Conservation (phyloP, 208 protist genomes). For the Trypanosomatidae sp. region DNA sequence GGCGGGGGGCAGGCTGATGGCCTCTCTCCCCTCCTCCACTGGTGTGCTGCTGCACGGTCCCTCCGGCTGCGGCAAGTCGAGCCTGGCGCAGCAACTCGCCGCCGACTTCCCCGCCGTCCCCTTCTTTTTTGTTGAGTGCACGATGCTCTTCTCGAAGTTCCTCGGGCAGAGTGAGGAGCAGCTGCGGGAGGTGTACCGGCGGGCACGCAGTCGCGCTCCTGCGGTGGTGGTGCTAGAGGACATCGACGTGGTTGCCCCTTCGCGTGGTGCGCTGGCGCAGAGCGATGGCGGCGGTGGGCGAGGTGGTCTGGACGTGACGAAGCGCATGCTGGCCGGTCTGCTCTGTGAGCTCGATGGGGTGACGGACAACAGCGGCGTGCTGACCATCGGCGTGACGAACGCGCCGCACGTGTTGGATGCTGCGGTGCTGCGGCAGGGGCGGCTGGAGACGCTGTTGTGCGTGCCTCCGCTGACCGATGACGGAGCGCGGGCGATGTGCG, state of each 20-base stretch:
- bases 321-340: conserved; percentile 94
- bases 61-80: conserved; percentile 80
- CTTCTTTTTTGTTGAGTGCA: conserved; percentile 78
- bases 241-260: conserved; percentile 78
- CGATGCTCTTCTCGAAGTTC: conserved; percentile 85
- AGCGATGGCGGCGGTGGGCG: conserved; percentile 4
- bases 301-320: conserved; percentile 49
- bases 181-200: conserved; percentile 73
- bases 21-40: conserved; percentile 50
- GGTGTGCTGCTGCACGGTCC: conserved; percentile 84
- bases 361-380: conserved; percentile 72
- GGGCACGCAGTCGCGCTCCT: conserved; percentile 50
- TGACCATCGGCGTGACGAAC: conserved; percentile 92
- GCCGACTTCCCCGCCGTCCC: conserved; percentile 33
- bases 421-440: conserved; percentile 97
- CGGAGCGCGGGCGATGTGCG: conserved; percentile 47
- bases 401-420: conserved; percentile 80
- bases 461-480: conserved; percentile 60
- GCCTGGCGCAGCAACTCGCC: conserved; percentile 42
- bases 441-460: conserved; percentile 78
- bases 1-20: conserved; percentile 27
- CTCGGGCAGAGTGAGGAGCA: conserved; percentile 89
- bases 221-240: conserved; percentile 88
- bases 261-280: conserved; percentile 45
- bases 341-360: conserved; percentile 98